Percentiles rank a stretch among this genome's conserved stretches.
Conservation (phyloP, 164 flowering plant genomes). For the Protea cynaroides region DNA sequence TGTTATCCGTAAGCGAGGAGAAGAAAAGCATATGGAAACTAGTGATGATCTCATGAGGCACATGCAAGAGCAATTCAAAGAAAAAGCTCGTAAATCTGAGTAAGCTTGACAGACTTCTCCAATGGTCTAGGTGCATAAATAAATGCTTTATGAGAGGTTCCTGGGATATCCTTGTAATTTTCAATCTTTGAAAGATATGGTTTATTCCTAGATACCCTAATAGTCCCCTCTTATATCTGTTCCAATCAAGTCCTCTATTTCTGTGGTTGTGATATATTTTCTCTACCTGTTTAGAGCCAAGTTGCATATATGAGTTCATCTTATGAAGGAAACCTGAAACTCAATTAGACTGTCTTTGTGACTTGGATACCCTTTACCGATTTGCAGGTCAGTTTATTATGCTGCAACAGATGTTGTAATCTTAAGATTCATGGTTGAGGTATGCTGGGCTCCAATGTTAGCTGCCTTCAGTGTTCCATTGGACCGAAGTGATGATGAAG, state of each 20-base stretch:
- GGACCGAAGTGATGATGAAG: conserved; percentile 96
- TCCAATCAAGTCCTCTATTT: neutral
- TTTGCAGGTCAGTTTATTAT: conserved; percentile 93
- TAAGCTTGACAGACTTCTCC: conserved; percentile 32
- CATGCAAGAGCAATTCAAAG: conserved; percentile 98
- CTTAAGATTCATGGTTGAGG: conserved; percentile 96
- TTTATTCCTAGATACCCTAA: neutral
- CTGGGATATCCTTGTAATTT: neutral
- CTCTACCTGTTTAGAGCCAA: neutral
- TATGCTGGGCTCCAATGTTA: conserved; percentile 99
- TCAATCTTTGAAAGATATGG: too few relatives aligned
- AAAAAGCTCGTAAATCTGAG: conserved; percentile 99
- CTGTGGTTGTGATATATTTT: too few relatives aligned
- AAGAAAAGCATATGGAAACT: conserved; percentile 71
- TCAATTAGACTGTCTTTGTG: conserved; percentile 7
- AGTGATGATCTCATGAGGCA: conserved; percentile 93
- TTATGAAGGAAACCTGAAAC: neutral
- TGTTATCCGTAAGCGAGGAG: conserved; percentile 85
- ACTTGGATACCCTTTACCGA: conserved; percentile 17
- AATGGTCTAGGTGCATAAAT: neutral
- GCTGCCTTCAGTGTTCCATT: conserved; percentile 99
- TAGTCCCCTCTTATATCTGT: neutral
- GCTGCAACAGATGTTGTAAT: conserved; percentile 97
- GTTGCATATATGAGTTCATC: neutral
- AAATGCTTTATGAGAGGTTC: neutral